Conservation (phyloP, 805 yeast species). For the Yarrowia deformans region DNA sequence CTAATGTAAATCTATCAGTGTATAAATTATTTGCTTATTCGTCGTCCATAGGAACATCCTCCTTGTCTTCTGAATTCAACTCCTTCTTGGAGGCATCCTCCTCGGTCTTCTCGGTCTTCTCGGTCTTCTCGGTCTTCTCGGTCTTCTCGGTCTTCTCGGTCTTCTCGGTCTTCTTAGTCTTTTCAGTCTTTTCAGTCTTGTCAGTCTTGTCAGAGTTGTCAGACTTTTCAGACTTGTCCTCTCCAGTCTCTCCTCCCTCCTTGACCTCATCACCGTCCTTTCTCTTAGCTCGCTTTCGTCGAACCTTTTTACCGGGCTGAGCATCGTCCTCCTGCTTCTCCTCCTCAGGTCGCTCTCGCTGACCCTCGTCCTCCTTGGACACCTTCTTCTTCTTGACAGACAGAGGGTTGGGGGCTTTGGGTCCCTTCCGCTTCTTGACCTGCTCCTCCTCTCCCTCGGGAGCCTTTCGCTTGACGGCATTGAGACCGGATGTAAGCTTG, state of each 20-base stretch:
- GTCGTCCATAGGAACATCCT: conserved; percentile 10
- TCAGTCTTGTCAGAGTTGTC: too few relatives aligned
- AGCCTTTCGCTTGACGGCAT: conserved; percentile 52
- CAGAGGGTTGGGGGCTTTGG: conserved; percentile 87
- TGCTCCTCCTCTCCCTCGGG: conserved; percentile 45
- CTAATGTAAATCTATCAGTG: conserved; percentile 7
- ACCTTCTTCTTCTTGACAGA: conserved; percentile 80
- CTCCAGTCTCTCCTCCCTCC: not conserved
- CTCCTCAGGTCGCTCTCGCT: conserved; percentile 31
- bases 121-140: not conserved
- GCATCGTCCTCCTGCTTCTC: not conserved
- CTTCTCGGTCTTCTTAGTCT: conserved; percentile 3
- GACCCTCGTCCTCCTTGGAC: conserved; percentile 36
- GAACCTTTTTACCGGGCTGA: conserved; percentile 28
- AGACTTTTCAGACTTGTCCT: not conserved
- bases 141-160: not conserved
- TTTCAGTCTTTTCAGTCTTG: not conserved
- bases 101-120: conserved; percentile 4
- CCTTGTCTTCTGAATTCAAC: conserved; percentile 10
- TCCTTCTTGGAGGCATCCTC: not conserved
- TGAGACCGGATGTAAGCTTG: conserved; percentile 81
- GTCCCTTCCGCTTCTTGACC: conserved; percentile 55
- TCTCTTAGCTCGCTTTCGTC: conserved; percentile 44
- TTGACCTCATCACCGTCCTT: conserved; percentile 37
- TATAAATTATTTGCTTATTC: conserved; percentile 32